A percentile compares a stretch with the other conserved stretches of the same genome.
phyloP scores from a whole-genome alignment of 2,329 filamentous ascomycete genomes.

The Dissoconium aciculare region DNA sequence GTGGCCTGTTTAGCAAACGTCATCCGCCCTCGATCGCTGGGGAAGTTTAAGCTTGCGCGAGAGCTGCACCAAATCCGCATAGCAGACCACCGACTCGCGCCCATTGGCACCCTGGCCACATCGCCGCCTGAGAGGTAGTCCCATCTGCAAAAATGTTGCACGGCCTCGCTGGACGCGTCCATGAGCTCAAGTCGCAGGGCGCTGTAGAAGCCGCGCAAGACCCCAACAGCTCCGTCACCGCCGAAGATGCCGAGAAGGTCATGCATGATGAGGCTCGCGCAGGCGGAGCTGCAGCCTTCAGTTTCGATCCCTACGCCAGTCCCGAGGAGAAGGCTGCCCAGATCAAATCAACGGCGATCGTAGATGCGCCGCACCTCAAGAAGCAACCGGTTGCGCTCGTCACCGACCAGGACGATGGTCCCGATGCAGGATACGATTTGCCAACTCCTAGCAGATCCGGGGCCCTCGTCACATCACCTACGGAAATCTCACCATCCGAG shows the following conservation, averaged over 20 bases:
- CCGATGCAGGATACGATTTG: slow-evolving; percentile 56
- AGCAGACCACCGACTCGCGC: no score
- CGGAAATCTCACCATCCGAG: slow-evolving; percentile 28
- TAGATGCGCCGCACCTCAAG: slow-evolving; percentile 28
- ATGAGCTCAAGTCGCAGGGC: slow-evolving; percentile 68
- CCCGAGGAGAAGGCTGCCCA: slow-evolving; percentile 73
- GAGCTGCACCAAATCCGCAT: no score
- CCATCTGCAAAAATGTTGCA: slow-evolving; percentile 17
- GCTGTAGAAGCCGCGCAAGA: slow-evolving; percentile 63
- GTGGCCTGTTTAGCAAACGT: no score
- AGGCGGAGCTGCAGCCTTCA: slow-evolving; percentile 64
- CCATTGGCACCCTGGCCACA: no score
- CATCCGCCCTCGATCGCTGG: no score
- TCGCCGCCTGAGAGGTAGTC: no score
- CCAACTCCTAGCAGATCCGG: slow-evolving; percentile 59
- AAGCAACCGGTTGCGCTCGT: slow-evolving; percentile 54
- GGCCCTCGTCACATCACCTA: slow-evolving; percentile 39
- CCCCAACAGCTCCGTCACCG: slow-evolving; percentile 50
- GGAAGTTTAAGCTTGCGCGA: no score
- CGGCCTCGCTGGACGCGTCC: slow-evolving; percentile 17
- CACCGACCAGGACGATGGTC: slow-evolving; percentile 65
- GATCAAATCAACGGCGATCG: slow-evolving; percentile 39
- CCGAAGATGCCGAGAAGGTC: slow-evolving; percentile 56
- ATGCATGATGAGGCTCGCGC: slow-evolving; percentile 65
- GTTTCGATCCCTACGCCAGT: slow-evolving; percentile 74